phyloP scores from a whole-genome alignment of 2,329 filamentous ascomycete species.

The Xenosphaeropsis pyriputrescens region DNA sequence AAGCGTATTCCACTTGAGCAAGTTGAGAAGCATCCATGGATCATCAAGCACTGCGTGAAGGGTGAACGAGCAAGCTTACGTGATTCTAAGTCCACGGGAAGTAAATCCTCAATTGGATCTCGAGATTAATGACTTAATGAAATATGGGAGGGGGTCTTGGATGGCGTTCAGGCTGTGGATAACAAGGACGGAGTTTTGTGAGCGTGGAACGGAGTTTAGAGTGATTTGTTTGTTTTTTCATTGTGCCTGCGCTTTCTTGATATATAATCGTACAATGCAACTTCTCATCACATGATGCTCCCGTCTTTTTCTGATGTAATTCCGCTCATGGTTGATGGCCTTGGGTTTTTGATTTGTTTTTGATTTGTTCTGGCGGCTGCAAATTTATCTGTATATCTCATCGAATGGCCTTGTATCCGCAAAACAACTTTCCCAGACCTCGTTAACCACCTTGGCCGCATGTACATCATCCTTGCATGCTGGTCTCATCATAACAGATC shows the following conservation, averaged over 20 bases:
- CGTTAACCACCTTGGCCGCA: constrained; percentile 77
- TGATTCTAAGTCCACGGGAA: constrained; percentile 18
- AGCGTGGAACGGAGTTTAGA: no score
- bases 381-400: constrained; percentile 69
- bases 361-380: not conserved
- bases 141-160: no score
- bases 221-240: constrained; percentile 8
- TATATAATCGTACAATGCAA: constrained; percentile 7
- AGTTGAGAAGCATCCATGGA: constrained; percentile 86
- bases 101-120: constrained; percentile 10
- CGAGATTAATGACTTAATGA: constrained; percentile 11
- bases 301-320: no score
- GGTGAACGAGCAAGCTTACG: constrained; percentile 22
- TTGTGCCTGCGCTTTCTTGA: constrained; percentile 16
- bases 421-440: constrained; percentile 99
- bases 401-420: constrained; percentile 89
- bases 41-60: constrained; percentile 72
- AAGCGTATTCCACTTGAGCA: constrained; percentile 85
- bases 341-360: no score
- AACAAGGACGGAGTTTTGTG: no score
- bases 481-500: constrained; percentile 66
- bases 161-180: no score
- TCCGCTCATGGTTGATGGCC: no score
- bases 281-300: not conserved
- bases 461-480: constrained; percentile 75